phyloP scores from a whole-genome alignment of 192 early-diverging fungal species.

The Blastocladiella britannica region DNA sequence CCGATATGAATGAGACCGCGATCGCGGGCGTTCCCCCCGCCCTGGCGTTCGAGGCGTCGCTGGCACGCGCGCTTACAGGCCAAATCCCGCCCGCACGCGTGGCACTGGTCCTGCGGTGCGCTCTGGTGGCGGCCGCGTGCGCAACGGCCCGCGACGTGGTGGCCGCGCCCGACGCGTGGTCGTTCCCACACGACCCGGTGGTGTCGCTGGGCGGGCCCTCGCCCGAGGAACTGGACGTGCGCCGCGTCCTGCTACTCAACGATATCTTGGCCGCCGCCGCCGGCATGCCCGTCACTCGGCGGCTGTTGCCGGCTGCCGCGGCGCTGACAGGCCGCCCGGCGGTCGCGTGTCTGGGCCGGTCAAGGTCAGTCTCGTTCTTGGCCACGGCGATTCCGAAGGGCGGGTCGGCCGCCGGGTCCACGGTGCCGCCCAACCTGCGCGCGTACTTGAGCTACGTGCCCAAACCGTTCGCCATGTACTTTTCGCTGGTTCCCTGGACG shows the following conservation, averaged over 20 bases:
- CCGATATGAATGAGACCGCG: too few species aligned
- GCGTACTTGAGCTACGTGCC: too few species aligned
- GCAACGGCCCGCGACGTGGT: background rate
- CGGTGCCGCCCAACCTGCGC: background rate
- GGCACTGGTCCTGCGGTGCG: background rate
- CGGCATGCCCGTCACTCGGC: background rate
- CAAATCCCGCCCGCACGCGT: background rate
- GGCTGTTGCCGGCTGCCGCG: background rate
- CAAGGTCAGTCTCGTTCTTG: background rate
- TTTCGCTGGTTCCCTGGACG: background rate
- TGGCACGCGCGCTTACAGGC: background rate
- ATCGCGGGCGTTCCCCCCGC: background rate
- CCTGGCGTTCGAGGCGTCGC: background rate
- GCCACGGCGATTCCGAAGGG: background rate
- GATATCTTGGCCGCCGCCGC: background rate
- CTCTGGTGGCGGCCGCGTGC: background rate
- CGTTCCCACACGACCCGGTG: background rate
- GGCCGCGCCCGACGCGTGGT: background rate
- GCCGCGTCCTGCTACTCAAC: background rate
- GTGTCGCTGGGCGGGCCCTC: background rate
- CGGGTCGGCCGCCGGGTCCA: background rate
- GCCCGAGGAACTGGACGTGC: background rate
- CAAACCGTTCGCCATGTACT: background rate
- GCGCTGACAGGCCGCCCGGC: background rate
- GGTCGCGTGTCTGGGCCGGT: background rate